phyloP scores from a whole-genome alignment of 495 filamentous ascomycete genomes.

The Penicillium diatomitis region DNA sequence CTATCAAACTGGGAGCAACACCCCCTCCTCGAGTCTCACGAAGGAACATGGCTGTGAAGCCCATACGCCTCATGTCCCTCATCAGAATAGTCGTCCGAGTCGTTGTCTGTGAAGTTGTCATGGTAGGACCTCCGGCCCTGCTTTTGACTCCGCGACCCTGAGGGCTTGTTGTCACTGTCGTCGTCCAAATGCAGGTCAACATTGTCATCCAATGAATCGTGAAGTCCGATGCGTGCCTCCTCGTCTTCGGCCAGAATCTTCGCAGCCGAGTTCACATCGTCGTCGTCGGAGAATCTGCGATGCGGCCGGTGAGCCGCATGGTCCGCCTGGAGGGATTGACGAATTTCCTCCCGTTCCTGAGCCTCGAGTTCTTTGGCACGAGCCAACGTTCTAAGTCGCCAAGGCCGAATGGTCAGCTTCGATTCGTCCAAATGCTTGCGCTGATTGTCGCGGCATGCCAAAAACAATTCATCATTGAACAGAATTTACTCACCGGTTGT shows the following conservation, averaged over 20 bases:
- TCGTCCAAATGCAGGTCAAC: slow-evolving; percentile 34
- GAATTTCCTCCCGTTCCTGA: slow-evolving; percentile 56
- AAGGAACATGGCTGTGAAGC: slow-evolving; percentile 35
- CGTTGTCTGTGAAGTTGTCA: slow-evolving; percentile 48
- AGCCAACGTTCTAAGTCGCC: slow-evolving; percentile 55
- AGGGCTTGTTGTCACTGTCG: slow-evolving; percentile 24
- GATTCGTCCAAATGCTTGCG: too few species aligned
- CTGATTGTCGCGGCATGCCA: not conserved
- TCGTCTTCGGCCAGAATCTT: slow-evolving; percentile 39
- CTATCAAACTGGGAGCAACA: too few species aligned
- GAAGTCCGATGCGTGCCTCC: slow-evolving; percentile 40
- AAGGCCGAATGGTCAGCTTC: too few species aligned
- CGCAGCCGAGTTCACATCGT: slow-evolving; percentile 33
- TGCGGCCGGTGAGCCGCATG: slow-evolving; percentile 33
- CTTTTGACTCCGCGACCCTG: slow-evolving; percentile 16
- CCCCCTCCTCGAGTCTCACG: slow-evolving; percentile 3
- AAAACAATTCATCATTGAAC: not conserved
- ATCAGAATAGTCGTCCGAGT: slow-evolving; percentile 36
- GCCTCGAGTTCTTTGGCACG: slow-evolving; percentile 75
- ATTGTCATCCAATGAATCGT: slow-evolving; percentile 34
- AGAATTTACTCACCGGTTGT: slow-evolving; percentile 44
- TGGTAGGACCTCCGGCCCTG: slow-evolving; percentile 26
- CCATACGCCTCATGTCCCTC: slow-evolving; percentile 39
- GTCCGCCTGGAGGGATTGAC: slow-evolving; percentile 29
- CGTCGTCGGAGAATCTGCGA: slow-evolving; percentile 37